Conservation (phyloP, 306 rosid species). For the Myrica gale region DNA sequence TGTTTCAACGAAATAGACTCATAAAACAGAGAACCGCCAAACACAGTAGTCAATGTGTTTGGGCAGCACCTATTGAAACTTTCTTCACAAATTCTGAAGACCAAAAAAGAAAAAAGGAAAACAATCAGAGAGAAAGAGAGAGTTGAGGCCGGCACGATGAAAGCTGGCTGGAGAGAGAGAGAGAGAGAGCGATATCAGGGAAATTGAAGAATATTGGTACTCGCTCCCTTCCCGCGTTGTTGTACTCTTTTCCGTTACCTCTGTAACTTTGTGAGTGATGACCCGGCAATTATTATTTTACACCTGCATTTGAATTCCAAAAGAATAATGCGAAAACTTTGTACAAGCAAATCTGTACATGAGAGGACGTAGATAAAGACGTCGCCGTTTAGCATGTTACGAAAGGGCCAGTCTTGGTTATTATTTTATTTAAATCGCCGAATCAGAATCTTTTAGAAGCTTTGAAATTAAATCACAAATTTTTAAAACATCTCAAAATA, state of each 20-base stretch:
- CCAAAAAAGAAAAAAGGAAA: neutral
- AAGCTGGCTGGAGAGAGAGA: constrained; percentile 13
- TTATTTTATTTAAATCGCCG: too few relatives aligned
- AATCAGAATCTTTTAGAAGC: too few relatives aligned
- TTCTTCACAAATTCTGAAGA: neutral
- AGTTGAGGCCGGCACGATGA: constrained; percentile 52
- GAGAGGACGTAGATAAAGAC: neutral
- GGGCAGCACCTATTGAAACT: neutral
- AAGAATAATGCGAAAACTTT: too few relatives aligned
- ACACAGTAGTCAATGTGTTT: neutral
- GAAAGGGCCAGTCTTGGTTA: too few relatives aligned
- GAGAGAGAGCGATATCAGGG: too few relatives aligned
- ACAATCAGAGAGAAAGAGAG: neutral
- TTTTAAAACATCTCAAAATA: too few relatives aligned
- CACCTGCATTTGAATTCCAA: too few relatives aligned
- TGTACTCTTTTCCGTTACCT: neutral
- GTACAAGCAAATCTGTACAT: neutral
- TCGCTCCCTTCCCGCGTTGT: constrained; percentile 47
- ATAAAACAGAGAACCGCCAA: neutral
- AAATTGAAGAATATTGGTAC: neutral
- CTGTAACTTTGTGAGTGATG: constrained; percentile 24
- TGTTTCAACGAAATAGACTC: neutral
- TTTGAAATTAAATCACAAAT: too few relatives aligned
- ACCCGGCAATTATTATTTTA: neutral
- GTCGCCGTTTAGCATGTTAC: too few relatives aligned